Conservation (phyloP, 2,329 filamentous ascomycete genomes). For the Beauveria bassiana region DNA sequence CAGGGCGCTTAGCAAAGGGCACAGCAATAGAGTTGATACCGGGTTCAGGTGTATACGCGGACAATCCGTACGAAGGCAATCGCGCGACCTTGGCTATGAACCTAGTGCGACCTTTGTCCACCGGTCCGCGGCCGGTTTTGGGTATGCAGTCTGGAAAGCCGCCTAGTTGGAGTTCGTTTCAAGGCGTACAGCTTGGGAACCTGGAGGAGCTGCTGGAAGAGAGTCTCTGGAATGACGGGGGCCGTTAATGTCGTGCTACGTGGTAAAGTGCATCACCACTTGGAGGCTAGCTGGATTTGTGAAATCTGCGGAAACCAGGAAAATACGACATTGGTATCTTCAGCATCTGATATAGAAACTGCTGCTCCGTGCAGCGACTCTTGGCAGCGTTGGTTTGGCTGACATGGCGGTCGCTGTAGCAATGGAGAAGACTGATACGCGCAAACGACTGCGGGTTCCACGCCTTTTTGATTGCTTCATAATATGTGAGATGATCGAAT, state of each 20-base stretch:
- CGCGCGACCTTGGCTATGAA: background rate
- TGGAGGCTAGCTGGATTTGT: no score
- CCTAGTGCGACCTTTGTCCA: background rate
- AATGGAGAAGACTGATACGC: no score
- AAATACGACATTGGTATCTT: no score
- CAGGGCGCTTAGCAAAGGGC: background rate
- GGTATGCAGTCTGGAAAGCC: background rate
- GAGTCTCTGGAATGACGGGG: slow-evolving; percentile 12
- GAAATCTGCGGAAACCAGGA: no score
- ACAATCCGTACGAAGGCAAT: background rate
- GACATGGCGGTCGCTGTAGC: no score
- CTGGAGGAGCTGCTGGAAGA: slow-evolving; percentile 12
- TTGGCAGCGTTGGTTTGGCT: slow-evolving; percentile 14
- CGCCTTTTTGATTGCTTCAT: no score
- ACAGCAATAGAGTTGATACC: background rate
- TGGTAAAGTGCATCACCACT: no score
- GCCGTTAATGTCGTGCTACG: no score
- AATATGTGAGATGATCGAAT: no score
- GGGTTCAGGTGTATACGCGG: background rate
- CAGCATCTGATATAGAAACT: no score
- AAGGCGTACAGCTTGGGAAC: slow-evolving; percentile 10
- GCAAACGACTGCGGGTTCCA: no score
- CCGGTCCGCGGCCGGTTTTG: background rate
- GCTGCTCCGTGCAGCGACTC: slow-evolving; percentile 22
- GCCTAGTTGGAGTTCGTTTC: background rate